Percentiles rank a stretch among this genome's conserved stretches.
Evolutionary conservation across 192 early-diverging fungal species (phyloP).

Genomic region (Bifiguratus adelaidae): DNA sequence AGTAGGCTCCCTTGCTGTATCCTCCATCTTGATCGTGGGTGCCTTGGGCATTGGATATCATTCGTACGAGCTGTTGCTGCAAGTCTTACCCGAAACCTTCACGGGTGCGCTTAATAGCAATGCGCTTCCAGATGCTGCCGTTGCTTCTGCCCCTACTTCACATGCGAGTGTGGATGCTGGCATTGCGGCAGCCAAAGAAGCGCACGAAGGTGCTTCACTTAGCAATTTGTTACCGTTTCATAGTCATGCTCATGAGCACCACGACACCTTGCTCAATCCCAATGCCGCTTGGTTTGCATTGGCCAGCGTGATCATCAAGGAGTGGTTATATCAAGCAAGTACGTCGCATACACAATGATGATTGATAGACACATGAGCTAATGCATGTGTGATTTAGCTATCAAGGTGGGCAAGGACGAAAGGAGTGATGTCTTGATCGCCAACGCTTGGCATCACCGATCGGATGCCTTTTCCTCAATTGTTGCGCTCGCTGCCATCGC

Average conservation of each 20-base stretch:
- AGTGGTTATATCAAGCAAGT: conserved; percentile 62
- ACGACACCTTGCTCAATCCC: conserved; percentile 33
- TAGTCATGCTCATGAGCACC: conserved; percentile 8
- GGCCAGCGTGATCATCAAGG: conserved; percentile 60
- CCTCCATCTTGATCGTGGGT: conserved; percentile 53
- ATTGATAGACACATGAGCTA: not conserved
- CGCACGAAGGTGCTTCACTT: conserved; percentile 3
- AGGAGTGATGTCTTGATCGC: conserved; percentile 66
- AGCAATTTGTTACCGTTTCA: conserved; percentile 1
- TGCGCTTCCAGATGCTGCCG: conserved; percentile 1
- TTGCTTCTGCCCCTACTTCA: not conserved
- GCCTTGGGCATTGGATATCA: conserved; percentile 57
- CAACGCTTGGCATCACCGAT: conserved; percentile 83
- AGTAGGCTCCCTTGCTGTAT: conserved; percentile 51
- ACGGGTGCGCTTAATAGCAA: conserved; percentile 1
- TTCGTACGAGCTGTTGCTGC: conserved; percentile 41
- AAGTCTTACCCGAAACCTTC: conserved; percentile 14
- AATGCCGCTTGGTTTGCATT: conserved; percentile 64
- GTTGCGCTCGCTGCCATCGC: conserved; percentile 66
- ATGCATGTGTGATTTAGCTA: conserved; percentile 17
- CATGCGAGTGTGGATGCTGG: not conserved
- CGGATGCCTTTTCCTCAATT: conserved; percentile 60
- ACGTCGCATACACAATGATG: conserved; percentile 5
- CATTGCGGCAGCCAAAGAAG: conserved; percentile 3
- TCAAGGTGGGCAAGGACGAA: conserved; percentile 48